Conservation (phyloP, 2,329 filamentous ascomycete species). For the Helotiales sp. region DNA sequence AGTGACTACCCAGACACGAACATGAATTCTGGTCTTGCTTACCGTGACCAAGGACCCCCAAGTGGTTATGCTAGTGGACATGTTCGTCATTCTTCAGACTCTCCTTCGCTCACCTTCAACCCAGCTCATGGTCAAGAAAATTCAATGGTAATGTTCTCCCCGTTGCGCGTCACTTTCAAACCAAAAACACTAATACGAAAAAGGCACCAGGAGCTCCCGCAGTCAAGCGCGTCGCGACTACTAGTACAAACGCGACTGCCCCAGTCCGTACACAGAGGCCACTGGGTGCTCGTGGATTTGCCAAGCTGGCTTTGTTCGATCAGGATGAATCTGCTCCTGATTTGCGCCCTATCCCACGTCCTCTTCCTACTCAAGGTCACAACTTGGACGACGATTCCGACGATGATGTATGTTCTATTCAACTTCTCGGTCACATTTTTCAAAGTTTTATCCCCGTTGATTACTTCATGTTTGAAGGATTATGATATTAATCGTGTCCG, state of each 20-base stretch:
- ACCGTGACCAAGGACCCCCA: no score
- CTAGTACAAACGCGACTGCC: not conserved
- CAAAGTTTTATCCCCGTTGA: not conserved
- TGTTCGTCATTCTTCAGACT: not conserved
- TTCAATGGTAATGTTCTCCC: not conserved
- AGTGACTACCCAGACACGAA: no score
- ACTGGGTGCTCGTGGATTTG: not conserved
- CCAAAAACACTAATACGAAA: not conserved
- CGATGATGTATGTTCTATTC: not conserved
- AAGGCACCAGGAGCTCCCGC: not conserved
- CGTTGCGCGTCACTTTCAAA: not conserved
- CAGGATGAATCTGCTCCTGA: not conserved
- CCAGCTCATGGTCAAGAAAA: not conserved
- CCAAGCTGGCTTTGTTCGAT: not conserved
- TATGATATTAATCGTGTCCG: no score
- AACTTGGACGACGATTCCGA: not conserved
- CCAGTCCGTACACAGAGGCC: not conserved
- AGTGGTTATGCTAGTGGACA: no score
- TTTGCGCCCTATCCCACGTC: not conserved
- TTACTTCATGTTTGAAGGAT: no score
- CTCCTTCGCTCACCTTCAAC: not conserved
- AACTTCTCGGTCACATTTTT: no score
- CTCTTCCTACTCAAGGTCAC: not conserved
- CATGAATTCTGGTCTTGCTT: no score
- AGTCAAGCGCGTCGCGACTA: accelerated